phyloP scores from a whole-genome alignment of 208 protist genomes.

The Leishmania braziliensis region DNA sequence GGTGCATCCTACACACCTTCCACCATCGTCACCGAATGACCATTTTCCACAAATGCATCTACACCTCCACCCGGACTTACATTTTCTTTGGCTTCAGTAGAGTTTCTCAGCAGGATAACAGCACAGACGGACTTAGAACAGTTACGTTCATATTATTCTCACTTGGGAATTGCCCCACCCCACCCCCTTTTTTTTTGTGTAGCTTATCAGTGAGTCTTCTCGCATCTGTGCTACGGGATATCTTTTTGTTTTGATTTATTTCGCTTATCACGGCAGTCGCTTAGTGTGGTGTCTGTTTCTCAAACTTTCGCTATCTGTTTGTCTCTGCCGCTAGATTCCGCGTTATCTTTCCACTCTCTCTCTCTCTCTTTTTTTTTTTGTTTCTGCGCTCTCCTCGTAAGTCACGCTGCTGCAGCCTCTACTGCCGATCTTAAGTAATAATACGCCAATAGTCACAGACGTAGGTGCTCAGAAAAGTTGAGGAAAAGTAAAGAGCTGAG shows the following conservation, averaged over 20 bases:
- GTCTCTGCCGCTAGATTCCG: neutral
- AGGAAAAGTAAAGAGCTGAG: neutral
- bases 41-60: neutral
- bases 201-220: slow-evolving; percentile 11
- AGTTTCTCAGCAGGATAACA: neutral
- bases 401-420: neutral
- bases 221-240: neutral
- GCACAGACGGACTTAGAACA: neutral
- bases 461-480: neutral
- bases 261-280: neutral
- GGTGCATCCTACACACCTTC: neutral
- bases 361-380: slow-evolving; percentile 10
- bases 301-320: neutral
- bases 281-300: neutral
- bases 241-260: neutral
- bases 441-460: neutral
- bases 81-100: neutral
- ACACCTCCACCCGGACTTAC: neutral
- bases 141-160: neutral
- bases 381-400: neutral
- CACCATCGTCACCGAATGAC: too few relatives aligned
- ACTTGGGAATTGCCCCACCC: neutral
- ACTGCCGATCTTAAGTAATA: neutral
- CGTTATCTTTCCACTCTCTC: neutral
- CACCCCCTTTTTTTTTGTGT: slow-evolving; percentile 8